Evolutionary conservation across 2,329 filamentous ascomycete genomes (phyloP).

Genomic region (Xylariomycetidae sp.): DNA sequence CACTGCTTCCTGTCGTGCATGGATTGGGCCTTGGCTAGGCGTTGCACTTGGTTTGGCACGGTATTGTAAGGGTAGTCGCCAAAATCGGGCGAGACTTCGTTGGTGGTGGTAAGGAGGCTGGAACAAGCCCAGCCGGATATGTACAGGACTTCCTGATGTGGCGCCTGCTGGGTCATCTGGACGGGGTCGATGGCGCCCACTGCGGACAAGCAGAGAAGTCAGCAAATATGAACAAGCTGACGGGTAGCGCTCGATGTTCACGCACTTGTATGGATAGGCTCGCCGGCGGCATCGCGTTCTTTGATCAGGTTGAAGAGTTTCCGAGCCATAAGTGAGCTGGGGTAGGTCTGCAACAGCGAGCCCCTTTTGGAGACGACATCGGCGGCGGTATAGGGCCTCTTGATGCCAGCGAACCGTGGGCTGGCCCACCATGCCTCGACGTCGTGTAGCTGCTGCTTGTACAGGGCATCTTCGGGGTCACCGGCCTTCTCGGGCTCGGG

Average conservation of each 20-base stretch:
- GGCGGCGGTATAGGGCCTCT: constrained; percentile 80
- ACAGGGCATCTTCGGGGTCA: constrained; percentile 75
- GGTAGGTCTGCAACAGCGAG: constrained; percentile 77
- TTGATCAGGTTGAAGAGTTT: constrained; percentile 89
- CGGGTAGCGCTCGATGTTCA: too few species aligned
- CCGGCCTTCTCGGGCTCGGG: constrained; percentile 72
- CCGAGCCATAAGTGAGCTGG: constrained; percentile 88
- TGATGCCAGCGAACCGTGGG: constrained; percentile 81
- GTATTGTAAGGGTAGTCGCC: constrained; percentile 99
- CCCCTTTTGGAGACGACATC: constrained; percentile 94
- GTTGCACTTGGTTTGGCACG: constrained; percentile 95
- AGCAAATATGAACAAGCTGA: not conserved
- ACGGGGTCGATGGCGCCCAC: constrained; percentile 98
- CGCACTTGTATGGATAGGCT: constrained; percentile 90
- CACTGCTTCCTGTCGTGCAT: constrained; percentile 96
- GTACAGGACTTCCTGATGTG: constrained; percentile 93
- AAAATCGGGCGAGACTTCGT: constrained; percentile 96
- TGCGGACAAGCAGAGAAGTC: constrained; percentile 28
- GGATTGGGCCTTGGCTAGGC: constrained; percentile 91
- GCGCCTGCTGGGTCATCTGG: constrained; percentile 97
- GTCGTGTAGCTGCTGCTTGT: constrained; percentile 75
- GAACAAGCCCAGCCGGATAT: constrained; percentile 98
- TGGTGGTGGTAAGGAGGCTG: constrained; percentile 83
- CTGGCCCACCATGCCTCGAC: constrained; percentile 89
- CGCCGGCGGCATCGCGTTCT: constrained; percentile 67